A percentile compares a stretch with the other conserved stretches of the same genome.
phyloP scores from a whole-genome alignment of 1,284 basidiomycete genomes.

The Gomphus bonarii region DNA sequence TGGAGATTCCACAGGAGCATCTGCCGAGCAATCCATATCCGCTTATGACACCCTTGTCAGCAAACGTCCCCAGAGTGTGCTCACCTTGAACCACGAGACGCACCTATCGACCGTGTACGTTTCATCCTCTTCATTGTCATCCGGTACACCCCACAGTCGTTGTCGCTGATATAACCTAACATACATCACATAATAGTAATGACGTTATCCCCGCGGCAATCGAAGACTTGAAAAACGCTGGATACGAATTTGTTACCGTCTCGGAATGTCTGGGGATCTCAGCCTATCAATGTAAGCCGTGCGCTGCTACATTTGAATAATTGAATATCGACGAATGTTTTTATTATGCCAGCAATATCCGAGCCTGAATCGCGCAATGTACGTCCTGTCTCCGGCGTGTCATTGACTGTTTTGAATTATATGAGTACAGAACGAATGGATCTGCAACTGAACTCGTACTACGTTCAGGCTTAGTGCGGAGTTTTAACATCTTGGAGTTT shows the following conservation, averaged over 20 bases:
- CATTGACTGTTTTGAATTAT: background rate
- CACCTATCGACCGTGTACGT: constrained; percentile 29
- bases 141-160: background rate
- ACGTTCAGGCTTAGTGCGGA: too few species aligned
- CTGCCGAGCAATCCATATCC: constrained; percentile 22
- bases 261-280: constrained; percentile 32
- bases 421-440: background rate
- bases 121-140: background rate
- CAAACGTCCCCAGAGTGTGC: constrained; percentile 26
- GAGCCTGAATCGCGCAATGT: background rate
- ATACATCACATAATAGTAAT: background rate
- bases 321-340: background rate
- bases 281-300: constrained; percentile 24
- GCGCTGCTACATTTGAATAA: background rate
- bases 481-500: too few species aligned
- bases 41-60: constrained; percentile 22
- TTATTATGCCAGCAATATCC: background rate
- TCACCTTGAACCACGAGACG: constrained; percentile 36
- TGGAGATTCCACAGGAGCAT: constrained; percentile 28
- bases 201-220: constrained; percentile 20
- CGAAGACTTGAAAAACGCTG: constrained; percentile 12
- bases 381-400: background rate
- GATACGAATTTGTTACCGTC: constrained; percentile 36
- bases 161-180: background rate
- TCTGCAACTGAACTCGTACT: background rate